Conservation (phyloP, 345 rosid genomes). For the Zanthoxylum bungeanum region DNA sequence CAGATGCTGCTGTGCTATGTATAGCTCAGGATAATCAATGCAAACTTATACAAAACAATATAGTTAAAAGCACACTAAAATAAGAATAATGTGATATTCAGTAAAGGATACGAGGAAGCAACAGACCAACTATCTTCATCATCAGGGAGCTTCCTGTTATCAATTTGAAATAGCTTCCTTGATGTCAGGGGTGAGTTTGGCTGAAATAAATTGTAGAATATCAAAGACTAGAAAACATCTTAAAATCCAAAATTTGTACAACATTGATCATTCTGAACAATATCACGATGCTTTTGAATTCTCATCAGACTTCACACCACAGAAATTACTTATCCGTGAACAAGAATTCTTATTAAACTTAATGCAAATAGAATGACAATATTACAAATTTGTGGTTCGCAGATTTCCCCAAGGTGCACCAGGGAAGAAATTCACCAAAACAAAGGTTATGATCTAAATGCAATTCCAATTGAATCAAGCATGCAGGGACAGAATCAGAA, state of each 20-base stretch:
- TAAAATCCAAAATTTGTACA: background rate
- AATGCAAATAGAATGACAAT: background rate
- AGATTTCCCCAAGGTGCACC: background rate
- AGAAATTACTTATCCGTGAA: background rate
- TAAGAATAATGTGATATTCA: background rate
- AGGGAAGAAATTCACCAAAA: background rate
- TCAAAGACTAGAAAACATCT: constrained; percentile 5
- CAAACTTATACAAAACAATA: background rate
- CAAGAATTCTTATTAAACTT: background rate
- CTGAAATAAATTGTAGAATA: constrained; percentile 34
- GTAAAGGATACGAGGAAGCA: constrained; percentile 89
- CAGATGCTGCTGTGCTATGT: constrained; percentile 62
- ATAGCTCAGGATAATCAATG: constrained; percentile 55
- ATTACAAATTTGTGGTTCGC: background rate
- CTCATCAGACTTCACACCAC: background rate
- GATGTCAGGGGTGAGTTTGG: constrained; percentile 41
- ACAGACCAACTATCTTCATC: constrained; percentile 85
- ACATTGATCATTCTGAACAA: background rate
- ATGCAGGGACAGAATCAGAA: background rate
- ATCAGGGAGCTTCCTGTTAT: constrained; percentile 58
- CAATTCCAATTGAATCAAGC: background rate
- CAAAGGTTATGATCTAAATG: background rate
- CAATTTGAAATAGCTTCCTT: constrained; percentile 53
- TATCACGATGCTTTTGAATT: background rate
- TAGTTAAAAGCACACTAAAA: background rate